phyloP scores from a whole-genome alignment of 345 rosid genomes.

The Euphorbia tirucalli region DNA sequence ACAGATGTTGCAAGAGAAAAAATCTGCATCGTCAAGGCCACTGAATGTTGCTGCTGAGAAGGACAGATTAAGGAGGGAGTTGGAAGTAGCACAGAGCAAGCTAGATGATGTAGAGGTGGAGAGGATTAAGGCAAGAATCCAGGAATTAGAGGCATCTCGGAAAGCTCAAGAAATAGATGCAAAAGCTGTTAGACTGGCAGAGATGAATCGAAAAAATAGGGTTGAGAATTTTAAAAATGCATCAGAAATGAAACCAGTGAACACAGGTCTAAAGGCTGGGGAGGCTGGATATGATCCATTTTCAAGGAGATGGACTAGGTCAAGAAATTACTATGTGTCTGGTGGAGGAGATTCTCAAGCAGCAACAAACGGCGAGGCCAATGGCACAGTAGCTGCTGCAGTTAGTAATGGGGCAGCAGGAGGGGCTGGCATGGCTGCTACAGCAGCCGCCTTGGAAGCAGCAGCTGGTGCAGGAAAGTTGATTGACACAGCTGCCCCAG shows the following conservation, averaged over 20 bases:
- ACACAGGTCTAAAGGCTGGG: constrained; percentile 75
- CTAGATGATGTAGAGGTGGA: constrained; percentile 73
- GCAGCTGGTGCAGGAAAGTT: constrained; percentile 97
- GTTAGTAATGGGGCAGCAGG: constrained; percentile 28
- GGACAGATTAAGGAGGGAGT: constrained; percentile 81
- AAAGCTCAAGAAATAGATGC: constrained; percentile 56
- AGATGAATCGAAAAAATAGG: constrained; percentile 95
- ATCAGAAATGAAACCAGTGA: constrained; percentile 59
- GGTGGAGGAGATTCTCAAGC: constrained; percentile 35
- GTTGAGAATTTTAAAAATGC: constrained; percentile 95
- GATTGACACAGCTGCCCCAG: constrained; percentile 88
- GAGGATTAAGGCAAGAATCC: constrained; percentile 68
- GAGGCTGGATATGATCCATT: constrained; percentile 99
- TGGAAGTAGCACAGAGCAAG: constrained; percentile 72
- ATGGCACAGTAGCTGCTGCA: constrained; percentile 24
- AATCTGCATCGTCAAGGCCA: constrained; percentile 80
- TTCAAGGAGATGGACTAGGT: constrained; percentile 98
- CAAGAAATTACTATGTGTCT: constrained; percentile 77
- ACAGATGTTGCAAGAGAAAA: constrained; percentile 97
- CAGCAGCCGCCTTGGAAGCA: constrained; percentile 82
- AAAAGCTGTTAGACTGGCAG: constrained; percentile 82
- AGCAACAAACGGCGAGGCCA: constrained; percentile 31
- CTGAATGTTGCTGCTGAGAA: constrained; percentile 95
- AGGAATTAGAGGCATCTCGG: constrained; percentile 79
- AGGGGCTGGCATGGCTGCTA: constrained; percentile 53